These are phyloP conservation scores for Diaporthe caulivora DNA, from an alignment of 2,329 filamentous ascomycete species.

Conservation along the genomic window DNA sequence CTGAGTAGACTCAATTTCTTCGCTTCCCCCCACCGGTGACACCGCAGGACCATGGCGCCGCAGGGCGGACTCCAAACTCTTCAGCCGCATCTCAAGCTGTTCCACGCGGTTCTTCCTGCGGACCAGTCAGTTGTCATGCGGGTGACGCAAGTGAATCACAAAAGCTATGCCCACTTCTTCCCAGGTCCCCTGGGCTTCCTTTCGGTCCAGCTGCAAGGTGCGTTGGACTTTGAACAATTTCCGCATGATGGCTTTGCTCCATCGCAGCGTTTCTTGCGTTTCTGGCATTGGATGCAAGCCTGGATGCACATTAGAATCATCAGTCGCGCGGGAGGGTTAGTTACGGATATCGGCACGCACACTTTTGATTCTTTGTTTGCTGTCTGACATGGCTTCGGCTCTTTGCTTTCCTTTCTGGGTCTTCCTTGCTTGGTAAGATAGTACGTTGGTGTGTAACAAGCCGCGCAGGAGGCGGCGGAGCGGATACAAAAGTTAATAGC, in stretches of 20 bases:
- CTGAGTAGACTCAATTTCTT: not conserved
- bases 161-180: not conserved
- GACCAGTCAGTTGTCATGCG: not conserved
- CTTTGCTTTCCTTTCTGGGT: too few species aligned
- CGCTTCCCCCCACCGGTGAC: not conserved
- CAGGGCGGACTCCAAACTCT: not conserved
- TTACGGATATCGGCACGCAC: not conserved
- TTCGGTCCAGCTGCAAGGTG: not conserved
- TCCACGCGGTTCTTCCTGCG: not conserved
- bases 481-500: not conserved
- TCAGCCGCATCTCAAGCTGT: not conserved
- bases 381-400: not conserved
- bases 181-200: not conserved
- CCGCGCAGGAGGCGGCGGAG: not conserved
- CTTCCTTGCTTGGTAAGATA: too few species aligned
- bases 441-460: too few species aligned
- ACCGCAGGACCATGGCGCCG: not conserved
- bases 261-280: conserved; percentile 16
- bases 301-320: not conserved
- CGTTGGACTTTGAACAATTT: not conserved
- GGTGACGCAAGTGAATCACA: fast-evolving
- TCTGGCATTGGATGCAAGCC: not conserved
- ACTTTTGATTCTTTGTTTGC: not conserved
- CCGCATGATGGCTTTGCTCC: not conserved
- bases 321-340: not conserved